Percentiles rank a stretch among this genome's conserved stretches.
These are phyloP conservation scores for Boechera divaricarpa DNA, from an alignment of 345 rosid species.

Conservation along the genomic window DNA sequence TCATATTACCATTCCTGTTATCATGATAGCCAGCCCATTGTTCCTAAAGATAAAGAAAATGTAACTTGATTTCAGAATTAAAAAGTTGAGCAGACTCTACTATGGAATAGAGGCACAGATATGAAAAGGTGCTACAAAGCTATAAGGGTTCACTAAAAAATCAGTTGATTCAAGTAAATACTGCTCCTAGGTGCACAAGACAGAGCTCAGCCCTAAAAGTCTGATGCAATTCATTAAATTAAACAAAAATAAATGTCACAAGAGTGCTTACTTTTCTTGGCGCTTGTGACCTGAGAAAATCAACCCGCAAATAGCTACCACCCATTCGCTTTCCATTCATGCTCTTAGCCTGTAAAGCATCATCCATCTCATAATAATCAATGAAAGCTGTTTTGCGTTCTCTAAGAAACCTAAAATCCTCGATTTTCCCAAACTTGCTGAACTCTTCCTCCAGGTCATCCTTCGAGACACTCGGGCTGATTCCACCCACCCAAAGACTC, in stretches of 20 bases:
- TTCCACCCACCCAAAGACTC: slow-evolving; percentile 92
- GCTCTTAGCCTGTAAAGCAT: slow-evolving; percentile 80
- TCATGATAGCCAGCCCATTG: slow-evolving; percentile 61
- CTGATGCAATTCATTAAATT: slow-evolving; percentile 1
- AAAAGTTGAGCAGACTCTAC: neutral
- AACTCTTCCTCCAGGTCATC: slow-evolving; percentile 82
- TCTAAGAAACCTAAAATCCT: slow-evolving; percentile 77
- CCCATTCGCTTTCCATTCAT: slow-evolving; percentile 86
- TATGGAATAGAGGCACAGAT: neutral
- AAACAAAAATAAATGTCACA: neutral
- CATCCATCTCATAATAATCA: slow-evolving; percentile 73
- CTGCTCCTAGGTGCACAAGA: slow-evolving; percentile 9
- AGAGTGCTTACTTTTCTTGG: slow-evolving; percentile 73
- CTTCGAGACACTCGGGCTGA: slow-evolving; percentile 65
- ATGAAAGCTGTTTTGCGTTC: slow-evolving; percentile 84
- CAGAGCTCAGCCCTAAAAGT: neutral
- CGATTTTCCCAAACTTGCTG: slow-evolving; percentile 77
- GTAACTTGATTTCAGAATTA: slow-evolving; percentile 5
- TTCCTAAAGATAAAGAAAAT: slow-evolving; percentile 59
- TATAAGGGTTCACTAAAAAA: neutral
- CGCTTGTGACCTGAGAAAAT: slow-evolving; percentile 76
- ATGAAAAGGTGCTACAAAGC: neutral
- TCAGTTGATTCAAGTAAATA: slow-evolving; percentile 1
- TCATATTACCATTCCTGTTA: slow-evolving; percentile 55
- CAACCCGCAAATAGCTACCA: slow-evolving; percentile 87